Conservation (phyloP, 2,329 filamentous ascomycete species). For the Exophiala sp. region DNA sequence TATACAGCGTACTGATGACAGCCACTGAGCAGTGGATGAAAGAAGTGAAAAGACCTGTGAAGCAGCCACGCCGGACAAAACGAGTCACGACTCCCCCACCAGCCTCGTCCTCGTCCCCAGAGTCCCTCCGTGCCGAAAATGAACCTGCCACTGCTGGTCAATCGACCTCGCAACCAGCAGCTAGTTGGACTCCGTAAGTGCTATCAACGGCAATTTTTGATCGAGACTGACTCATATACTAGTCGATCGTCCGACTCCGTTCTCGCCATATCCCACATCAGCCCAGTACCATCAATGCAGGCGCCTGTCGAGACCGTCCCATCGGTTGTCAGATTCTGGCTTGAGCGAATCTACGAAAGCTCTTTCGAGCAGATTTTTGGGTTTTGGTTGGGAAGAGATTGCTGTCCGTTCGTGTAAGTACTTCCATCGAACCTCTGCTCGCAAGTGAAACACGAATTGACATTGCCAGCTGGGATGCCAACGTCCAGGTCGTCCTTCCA, state of each 20-base stretch:
- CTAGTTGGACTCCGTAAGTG: background rate
- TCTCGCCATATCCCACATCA: background rate
- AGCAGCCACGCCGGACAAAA: background rate
- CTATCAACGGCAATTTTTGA: background rate
- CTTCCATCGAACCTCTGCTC: too few species aligned
- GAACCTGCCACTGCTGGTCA: background rate
- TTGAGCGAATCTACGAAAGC: slow-evolving; percentile 33
- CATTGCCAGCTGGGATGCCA: slow-evolving; percentile 3
- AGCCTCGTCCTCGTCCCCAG: background rate
- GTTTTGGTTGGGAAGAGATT: slow-evolving; percentile 43
- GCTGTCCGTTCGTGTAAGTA: slow-evolving; percentile 42
- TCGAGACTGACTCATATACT: background rate
- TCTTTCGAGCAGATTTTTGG: slow-evolving; percentile 43
- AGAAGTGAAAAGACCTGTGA: background rate
- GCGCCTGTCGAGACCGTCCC: slow-evolving; percentile 5
- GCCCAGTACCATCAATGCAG: background rate
- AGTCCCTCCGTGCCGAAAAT: background rate
- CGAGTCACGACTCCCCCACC: background rate
- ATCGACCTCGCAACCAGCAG: background rate
- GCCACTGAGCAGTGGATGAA: slow-evolving; percentile 9
- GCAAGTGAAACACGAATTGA: background rate
- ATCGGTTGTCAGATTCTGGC: slow-evolving; percentile 20
- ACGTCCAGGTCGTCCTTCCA: slow-evolving; percentile 20
- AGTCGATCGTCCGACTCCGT: background rate
- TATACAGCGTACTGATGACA: background rate